A percentile compares a stretch with the other conserved stretches of the same genome.
Evolutionary conservation across 257 asterid species (phyloP).

Genomic region (Nicotiana paniculata): DNA sequence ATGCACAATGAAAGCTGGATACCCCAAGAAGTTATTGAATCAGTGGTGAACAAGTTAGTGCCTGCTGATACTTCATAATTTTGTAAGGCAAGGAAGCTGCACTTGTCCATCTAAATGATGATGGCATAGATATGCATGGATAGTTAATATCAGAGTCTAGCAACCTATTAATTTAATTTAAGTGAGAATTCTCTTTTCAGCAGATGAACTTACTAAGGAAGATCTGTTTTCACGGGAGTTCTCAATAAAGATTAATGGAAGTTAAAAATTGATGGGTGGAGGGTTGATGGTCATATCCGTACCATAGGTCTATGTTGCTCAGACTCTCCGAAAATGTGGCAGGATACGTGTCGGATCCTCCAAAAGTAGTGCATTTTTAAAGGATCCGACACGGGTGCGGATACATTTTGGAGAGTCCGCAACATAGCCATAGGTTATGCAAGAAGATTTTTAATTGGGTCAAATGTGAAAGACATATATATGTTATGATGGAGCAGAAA

Average conservation of each 20-base stretch:
- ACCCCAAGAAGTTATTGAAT: background rate
- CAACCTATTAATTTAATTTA: background rate
- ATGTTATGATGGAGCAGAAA: background rate
- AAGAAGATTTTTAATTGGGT: background rate
- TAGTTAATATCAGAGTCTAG: background rate
- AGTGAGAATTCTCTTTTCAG: background rate
- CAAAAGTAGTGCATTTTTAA: no score
- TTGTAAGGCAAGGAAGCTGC: background rate
- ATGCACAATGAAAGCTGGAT: background rate
- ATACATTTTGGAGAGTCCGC: no score
- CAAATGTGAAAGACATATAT: background rate
- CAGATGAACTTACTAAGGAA: background rate
- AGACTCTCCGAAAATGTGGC: no score
- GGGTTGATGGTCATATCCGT: background rate
- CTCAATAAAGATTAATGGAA: background rate
- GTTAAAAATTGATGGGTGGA: background rate
- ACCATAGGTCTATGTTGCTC: background rate
- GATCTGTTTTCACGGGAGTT: background rate
- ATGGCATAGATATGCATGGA: background rate
- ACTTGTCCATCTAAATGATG: background rate
- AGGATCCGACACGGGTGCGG: no score
- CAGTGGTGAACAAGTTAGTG: background rate
- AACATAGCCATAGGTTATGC: background rate
- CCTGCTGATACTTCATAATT: background rate
- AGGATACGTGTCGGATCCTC: no score